Conservation (phyloP, 139 green algal species). For the Monoraphidium neglectum region DNA sequence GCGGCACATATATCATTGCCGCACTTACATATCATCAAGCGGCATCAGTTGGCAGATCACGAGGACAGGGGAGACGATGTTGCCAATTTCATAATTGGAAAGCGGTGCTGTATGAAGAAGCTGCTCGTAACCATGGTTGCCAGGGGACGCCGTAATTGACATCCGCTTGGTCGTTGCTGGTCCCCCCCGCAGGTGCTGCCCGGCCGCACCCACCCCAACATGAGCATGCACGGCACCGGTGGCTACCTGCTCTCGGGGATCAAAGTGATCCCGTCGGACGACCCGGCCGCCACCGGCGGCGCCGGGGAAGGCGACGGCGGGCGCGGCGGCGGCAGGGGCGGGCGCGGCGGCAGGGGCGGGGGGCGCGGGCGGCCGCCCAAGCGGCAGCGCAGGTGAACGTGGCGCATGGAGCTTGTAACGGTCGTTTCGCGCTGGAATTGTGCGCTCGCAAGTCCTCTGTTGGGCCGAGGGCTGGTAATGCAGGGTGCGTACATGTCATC, state of each 20-base stretch:
- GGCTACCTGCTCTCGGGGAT: constrained; percentile 82
- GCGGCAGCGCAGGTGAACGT: background rate
- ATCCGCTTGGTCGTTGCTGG: background rate
- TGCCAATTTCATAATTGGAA: background rate
- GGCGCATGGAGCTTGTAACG: too few species aligned
- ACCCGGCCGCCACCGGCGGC: background rate
- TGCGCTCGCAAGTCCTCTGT: too few species aligned
- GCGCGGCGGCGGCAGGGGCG: too few species aligned
- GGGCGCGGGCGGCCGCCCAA: background rate
- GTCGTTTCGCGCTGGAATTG: too few species aligned
- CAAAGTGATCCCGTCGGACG: constrained; percentile 22
- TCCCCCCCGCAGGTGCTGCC: constrained; percentile 71
- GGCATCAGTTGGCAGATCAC: background rate
- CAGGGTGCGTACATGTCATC: too few species aligned
- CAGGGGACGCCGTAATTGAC: background rate
- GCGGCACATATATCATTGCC: background rate
- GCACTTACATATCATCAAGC: background rate
- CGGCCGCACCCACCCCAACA: constrained; percentile 77
- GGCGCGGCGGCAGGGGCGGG: too few species aligned
- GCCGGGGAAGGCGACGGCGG: too few species aligned
- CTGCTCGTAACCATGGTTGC: background rate
- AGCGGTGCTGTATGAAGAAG: background rate
- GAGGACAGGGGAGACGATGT: background rate
- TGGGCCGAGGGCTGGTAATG: too few species aligned
- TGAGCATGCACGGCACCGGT: constrained; percentile 77